These are phyloP conservation scores for Kickxella alabastrina DNA, from an alignment of 192 early-diverging fungal genomes.

Conservation along the genomic window DNA sequence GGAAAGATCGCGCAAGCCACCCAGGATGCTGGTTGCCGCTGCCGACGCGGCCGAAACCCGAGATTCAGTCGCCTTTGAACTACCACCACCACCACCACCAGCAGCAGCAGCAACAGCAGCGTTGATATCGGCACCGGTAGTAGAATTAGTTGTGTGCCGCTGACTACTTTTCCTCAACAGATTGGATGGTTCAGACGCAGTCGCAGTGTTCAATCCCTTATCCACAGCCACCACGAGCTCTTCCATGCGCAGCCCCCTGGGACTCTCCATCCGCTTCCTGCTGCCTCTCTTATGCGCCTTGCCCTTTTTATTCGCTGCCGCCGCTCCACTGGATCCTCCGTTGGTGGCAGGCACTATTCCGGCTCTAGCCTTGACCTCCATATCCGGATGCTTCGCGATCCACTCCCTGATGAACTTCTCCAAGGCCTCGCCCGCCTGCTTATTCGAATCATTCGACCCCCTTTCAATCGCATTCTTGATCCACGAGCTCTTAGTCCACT, in stretches of 20 bases:
- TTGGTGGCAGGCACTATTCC: too few species aligned
- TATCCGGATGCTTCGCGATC: constrained; percentile 32
- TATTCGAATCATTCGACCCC: constrained; percentile 51
- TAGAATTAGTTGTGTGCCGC: too few species aligned
- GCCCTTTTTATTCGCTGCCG: too few species aligned
- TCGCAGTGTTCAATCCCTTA: background rate
- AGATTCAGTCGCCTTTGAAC: background rate
- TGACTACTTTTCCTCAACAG: constrained; percentile 1
- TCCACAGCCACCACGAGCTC: constrained; percentile 16
- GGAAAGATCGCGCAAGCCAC: background rate
- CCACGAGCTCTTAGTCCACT: constrained; percentile 54
- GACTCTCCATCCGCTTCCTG: constrained; percentile 26
- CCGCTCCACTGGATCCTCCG: too few species aligned
- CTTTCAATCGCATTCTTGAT: constrained; percentile 50
- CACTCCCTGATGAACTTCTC: constrained; percentile 46
- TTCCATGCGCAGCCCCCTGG: constrained; percentile 45
- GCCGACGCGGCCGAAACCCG: background rate
- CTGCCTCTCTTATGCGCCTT: constrained; percentile 10
- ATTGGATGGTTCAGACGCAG: constrained; percentile 1
- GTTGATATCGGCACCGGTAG: background rate
- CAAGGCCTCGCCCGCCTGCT: constrained; percentile 40
- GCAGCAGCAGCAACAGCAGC: constrained; percentile 12
- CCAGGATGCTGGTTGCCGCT: background rate
- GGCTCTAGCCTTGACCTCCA: constrained; percentile 34
- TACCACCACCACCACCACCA: constrained; percentile 13